Percentiles rank a stretch among this genome's conserved stretches.
Conservation (phyloP, 1,284 basidiomycete species). For the Naganishia cerealis region DNA sequence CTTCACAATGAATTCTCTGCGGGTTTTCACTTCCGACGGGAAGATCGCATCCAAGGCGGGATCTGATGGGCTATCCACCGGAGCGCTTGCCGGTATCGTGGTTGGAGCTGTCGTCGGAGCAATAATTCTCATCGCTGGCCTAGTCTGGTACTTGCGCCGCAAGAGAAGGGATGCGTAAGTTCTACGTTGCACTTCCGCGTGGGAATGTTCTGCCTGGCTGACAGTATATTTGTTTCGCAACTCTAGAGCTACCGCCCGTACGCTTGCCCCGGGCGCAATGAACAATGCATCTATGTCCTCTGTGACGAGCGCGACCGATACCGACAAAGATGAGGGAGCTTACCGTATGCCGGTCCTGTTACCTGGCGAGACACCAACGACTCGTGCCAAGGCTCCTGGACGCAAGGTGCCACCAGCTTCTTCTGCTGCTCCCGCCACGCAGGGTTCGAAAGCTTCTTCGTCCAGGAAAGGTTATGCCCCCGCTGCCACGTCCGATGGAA, state of each 20-base stretch:
- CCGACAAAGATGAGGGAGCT: conserved; percentile 12
- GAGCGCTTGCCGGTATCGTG: conserved; percentile 20
- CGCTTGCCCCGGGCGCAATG: conserved; percentile 1
- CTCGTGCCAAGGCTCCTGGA: conserved; percentile 3
- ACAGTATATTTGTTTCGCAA: neutral
- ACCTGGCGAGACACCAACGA: conserved; percentile 18
- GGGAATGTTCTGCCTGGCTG: neutral
- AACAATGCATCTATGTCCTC: conserved; percentile 5
- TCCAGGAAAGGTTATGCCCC: neutral
- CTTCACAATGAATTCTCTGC: conserved; percentile 65
- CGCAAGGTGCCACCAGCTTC: neutral
- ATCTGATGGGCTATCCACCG: conserved; percentile 6
- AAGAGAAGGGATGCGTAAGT: conserved; percentile 19
- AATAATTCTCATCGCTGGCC: neutral
- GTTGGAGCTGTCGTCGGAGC: conserved; percentile 15
- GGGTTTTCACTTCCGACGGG: conserved; percentile 57
- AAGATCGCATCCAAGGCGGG: conserved; percentile 20
- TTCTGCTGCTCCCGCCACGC: neutral
- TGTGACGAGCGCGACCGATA: neutral
- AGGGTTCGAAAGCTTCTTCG: neutral
- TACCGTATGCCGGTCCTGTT: conserved; percentile 9
- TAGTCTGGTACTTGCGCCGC: conserved; percentile 18
- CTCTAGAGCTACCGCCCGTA: neutral
- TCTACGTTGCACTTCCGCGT: neutral
- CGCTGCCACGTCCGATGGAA: neutral